phyloP scores from a whole-genome alignment of 768 basidiomycete genomes.

The Suillus subluteus region DNA sequence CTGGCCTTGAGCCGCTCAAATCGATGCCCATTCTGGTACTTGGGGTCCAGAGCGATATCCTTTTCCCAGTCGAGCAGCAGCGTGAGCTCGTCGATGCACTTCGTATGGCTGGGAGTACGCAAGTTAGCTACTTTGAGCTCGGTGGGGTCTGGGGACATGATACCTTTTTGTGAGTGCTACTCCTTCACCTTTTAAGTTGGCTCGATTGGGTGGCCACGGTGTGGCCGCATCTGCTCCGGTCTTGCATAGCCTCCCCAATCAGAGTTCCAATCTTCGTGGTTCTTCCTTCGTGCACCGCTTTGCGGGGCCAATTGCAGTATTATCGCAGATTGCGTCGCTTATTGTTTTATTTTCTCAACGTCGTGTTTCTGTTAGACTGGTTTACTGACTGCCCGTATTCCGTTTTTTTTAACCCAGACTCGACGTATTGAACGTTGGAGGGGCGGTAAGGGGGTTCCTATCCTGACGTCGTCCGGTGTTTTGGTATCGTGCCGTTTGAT shows the following conservation, averaged over 20 bases:
- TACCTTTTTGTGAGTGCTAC: constrained; percentile 79
- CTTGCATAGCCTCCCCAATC: not conserved
- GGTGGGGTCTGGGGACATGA: constrained; percentile 99
- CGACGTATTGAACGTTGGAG: constrained; percentile 88
- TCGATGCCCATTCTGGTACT: constrained; percentile 84
- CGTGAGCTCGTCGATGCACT: constrained; percentile 92
- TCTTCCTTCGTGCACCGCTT: constrained; percentile 1
- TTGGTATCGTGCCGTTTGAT: not conserved
- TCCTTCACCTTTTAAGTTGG: constrained; percentile 9
- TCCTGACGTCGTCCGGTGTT: constrained; percentile 39
- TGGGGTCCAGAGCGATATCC: constrained; percentile 95
- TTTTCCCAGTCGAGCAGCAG: constrained; percentile 98
- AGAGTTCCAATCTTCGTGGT: not conserved
- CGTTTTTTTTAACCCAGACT: constrained; percentile 48
- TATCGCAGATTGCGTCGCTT: not conserved
- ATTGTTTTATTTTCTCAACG: constrained; percentile 3
- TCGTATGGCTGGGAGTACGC: constrained; percentile 83
- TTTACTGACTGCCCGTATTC: not conserved
- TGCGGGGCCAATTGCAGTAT: not conserved
- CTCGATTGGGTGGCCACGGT: not conserved
- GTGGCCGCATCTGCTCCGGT: not conserved
- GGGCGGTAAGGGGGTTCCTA: constrained; percentile 89
- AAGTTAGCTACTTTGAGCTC: constrained; percentile 94
- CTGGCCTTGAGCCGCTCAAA: constrained; percentile 74
- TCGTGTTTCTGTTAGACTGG: not conserved